Conservation (phyloP, 345 rosid genomes). For the Populus simonii region DNA sequence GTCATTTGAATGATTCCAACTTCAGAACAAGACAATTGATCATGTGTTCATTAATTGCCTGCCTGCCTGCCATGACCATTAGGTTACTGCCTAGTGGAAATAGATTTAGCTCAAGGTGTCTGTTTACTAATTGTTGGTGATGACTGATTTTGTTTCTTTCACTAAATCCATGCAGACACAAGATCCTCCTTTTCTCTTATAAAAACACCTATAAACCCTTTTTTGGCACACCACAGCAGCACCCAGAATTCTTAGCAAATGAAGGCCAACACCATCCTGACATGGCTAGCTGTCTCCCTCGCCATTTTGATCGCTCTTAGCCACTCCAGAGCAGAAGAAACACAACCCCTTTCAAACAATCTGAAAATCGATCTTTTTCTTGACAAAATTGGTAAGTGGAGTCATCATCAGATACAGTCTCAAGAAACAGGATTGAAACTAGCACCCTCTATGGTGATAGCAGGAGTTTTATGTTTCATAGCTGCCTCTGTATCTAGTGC, state of each 20-base stretch:
- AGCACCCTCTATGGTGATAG: slow-evolving; percentile 34
- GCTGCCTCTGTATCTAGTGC: slow-evolving; percentile 85
- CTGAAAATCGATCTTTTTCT: slow-evolving; percentile 16
- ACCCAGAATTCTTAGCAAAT: slow-evolving; percentile 5
- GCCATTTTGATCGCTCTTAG: slow-evolving; percentile 20
- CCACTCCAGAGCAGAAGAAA: slow-evolving; percentile 26
- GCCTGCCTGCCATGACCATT: too few species aligned
- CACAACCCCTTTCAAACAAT: slow-evolving; percentile 16
- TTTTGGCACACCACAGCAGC: background rate
- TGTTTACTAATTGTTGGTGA: background rate
- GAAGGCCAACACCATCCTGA: background rate
- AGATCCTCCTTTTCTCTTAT: background rate
- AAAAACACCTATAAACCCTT: background rate
- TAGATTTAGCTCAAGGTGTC: background rate
- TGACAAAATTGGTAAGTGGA: slow-evolving; percentile 39
- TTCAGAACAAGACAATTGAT: background rate
- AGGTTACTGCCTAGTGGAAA: too few species aligned
- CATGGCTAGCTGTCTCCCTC: slow-evolving; percentile 20
- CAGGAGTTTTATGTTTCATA: slow-evolving; percentile 61
- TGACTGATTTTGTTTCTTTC: background rate
- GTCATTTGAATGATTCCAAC: background rate
- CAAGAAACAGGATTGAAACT: slow-evolving; percentile 33
- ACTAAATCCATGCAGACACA: background rate
- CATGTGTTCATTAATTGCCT: too few species aligned
- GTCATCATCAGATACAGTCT: slow-evolving; percentile 19